These are phyloP conservation scores for Xenoacremonium recifei DNA, from an alignment of 2,329 filamentous ascomycete species.

Conservation along the genomic window DNA sequence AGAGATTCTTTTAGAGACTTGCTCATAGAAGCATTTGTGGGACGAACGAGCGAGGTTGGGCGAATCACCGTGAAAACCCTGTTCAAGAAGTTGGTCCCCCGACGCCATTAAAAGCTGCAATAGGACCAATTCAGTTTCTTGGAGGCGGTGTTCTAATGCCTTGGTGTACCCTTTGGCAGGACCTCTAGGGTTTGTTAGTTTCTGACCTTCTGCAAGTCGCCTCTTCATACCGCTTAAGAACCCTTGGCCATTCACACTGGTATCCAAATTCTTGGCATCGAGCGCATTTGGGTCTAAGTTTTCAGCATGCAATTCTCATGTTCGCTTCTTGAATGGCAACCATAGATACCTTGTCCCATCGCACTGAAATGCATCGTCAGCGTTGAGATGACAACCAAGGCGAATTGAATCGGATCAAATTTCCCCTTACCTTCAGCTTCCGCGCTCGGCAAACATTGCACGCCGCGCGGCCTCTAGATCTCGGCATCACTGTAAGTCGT, in stretches of 20 bases:
- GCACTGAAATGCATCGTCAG: not conserved
- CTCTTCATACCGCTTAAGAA: conserved; percentile 14
- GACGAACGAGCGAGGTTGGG: too few relatives aligned
- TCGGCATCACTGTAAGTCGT: not conserved
- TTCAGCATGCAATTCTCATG: too few relatives aligned
- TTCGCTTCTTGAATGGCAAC: not conserved
- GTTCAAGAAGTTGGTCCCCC: too few relatives aligned
- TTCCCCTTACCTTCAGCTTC: conserved; percentile 19
- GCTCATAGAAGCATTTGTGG: too few relatives aligned
- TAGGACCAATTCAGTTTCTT: conserved; percentile 39
- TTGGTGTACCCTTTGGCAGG: conserved; percentile 47
- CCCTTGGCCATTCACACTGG: conserved; percentile 13
- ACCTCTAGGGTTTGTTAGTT: conserved; percentile 34
- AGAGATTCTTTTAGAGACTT: too few relatives aligned
- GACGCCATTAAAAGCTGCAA: too few relatives aligned
- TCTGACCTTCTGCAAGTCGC: not conserved
- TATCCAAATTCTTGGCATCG: conserved; percentile 8
- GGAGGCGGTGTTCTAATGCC: conserved; percentile 39
- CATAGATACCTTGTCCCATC: not conserved
- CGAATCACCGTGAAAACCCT: too few relatives aligned
- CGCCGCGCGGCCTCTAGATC: conserved; percentile 14
- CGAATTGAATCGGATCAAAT: not conserved
- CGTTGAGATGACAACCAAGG: not conserved
- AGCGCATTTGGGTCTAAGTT: conserved; percentile 12
- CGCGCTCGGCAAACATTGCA: conserved; percentile 18